Evolutionary conservation across 257 asterid genomes (phyloP).

Genomic region (Solanum chmielewskii): DNA sequence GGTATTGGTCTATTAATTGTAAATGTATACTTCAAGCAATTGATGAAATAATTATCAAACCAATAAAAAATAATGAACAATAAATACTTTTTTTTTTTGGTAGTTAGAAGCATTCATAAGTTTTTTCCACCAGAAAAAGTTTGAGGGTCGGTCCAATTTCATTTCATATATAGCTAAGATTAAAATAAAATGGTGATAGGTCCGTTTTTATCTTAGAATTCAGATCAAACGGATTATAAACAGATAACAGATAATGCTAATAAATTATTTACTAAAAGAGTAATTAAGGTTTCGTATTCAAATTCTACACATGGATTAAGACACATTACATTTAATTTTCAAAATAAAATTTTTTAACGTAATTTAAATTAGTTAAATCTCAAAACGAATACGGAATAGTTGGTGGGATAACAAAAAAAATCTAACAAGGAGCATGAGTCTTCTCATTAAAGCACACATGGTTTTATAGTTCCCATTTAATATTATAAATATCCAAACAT

Average conservation of each 20-base stretch:
- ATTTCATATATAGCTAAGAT: background rate
- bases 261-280: background rate
- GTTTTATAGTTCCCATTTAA: background rate
- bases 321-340: rapidly evolving
- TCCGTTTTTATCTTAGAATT: background rate
- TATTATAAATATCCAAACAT: background rate
- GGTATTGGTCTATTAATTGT: background rate
- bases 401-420: background rate
- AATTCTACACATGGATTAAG: background rate
- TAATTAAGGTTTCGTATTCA: background rate
- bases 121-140: background rate
- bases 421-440: background rate
- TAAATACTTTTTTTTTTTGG: background rate
- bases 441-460: background rate
- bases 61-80: background rate
- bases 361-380: background rate
- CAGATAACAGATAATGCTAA: rapidly evolving
- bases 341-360: rapidly evolving
- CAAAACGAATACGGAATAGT: background rate
- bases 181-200: background rate
- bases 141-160: background rate
- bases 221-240: rapidly evolving
- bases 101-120: background rate
- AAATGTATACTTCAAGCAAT: background rate
- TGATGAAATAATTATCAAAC: background rate